These are phyloP conservation scores for Dendrobium catenatum DNA, from an alignment of 106 monocot species.

Conservation along the genomic window DNA sequence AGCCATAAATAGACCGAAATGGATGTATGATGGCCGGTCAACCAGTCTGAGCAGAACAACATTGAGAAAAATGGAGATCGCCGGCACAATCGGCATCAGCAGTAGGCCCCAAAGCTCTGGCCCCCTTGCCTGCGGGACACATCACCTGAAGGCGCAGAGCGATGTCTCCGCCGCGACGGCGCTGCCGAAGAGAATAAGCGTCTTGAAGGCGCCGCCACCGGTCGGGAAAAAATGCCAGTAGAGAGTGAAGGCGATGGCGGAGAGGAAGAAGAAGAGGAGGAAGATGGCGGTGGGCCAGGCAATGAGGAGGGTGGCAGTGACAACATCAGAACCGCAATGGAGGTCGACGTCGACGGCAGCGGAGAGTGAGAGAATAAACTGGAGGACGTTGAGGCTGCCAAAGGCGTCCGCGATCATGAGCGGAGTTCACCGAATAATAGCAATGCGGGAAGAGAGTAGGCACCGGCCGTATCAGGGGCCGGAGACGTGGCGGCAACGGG, in stretches of 20 bases:
- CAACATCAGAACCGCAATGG: no score
- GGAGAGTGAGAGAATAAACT: no score
- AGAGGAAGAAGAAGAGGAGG: slow-evolving; percentile 49
- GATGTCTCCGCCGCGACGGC: slow-evolving; percentile 13
- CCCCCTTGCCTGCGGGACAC: slow-evolving; percentile 46
- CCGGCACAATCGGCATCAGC: slow-evolving; percentile 79
- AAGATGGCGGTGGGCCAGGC: slow-evolving; percentile 44
- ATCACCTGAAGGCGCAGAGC: slow-evolving; percentile 30
- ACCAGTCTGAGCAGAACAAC: slow-evolving; percentile 76
- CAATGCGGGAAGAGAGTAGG: no score
- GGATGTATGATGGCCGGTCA: slow-evolving; percentile 52
- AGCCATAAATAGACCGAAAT: slow-evolving; percentile 57
- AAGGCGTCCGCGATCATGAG: no score
- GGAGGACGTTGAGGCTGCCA: no score
- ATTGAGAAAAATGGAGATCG: slow-evolving; percentile 80
- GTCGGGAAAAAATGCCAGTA: slow-evolving; percentile 41
- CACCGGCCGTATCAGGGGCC: no score
- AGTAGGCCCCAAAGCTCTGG: slow-evolving; percentile 93
- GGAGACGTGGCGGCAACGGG: no score
- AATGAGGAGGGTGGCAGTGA: no score
- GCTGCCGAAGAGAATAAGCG: slow-evolving; percentile 26
- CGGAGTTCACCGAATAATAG: no score
- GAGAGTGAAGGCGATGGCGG: slow-evolving; percentile 52
- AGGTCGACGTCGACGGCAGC: no score
- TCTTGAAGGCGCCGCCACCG: slow-evolving; percentile 23